Conservation (phyloP, 495 filamentous ascomycete species). For the Geoglossum glabrum region DNA sequence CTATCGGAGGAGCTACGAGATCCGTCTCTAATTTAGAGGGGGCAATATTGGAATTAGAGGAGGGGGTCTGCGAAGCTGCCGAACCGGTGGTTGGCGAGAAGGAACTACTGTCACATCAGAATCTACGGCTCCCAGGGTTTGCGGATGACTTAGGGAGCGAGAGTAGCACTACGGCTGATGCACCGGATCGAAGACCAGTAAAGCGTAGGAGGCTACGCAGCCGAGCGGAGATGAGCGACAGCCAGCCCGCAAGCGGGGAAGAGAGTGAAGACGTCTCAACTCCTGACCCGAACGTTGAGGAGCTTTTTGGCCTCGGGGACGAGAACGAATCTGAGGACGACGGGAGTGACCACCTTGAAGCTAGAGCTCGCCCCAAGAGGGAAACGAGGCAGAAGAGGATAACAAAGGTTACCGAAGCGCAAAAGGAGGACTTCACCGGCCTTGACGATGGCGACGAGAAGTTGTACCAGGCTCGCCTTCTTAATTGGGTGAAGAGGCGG, state of each 20-base stretch:
- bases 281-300: slow-evolving; percentile 12
- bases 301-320: slow-evolving; percentile 8
- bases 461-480: slow-evolving; percentile 57
- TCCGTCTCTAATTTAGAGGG: slow-evolving; percentile 43
- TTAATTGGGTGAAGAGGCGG: slow-evolving; percentile 51
- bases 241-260: slow-evolving; percentile 7
- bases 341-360: slow-evolving; percentile 6
- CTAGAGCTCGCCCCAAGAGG: slow-evolving; percentile 12
- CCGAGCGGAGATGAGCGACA: not conserved
- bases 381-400: slow-evolving; percentile 21
- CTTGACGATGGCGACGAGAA: slow-evolving; percentile 85
- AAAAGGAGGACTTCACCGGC: slow-evolving; percentile 45
- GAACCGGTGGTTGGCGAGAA: slow-evolving; percentile 15
- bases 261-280: slow-evolving; percentile 13
- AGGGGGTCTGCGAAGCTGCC: slow-evolving; percentile 32
- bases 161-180: slow-evolving; percentile 9
- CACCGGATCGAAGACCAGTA: slow-evolving; percentile 23
- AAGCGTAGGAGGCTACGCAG: slow-evolving; percentile 10
- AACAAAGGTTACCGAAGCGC: slow-evolving; percentile 20
- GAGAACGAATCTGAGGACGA: slow-evolving; percentile 17
- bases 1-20: slow-evolving; percentile 34
- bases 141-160: slow-evolving; percentile 27
- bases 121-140: slow-evolving; percentile 66
- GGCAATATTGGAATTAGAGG: slow-evolving; percentile 60
- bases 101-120: slow-evolving; percentile 51